Evolutionary conservation across 1,284 basidiomycete genomes (phyloP).

Genomic region (Hymenochaete sp.): DNA sequence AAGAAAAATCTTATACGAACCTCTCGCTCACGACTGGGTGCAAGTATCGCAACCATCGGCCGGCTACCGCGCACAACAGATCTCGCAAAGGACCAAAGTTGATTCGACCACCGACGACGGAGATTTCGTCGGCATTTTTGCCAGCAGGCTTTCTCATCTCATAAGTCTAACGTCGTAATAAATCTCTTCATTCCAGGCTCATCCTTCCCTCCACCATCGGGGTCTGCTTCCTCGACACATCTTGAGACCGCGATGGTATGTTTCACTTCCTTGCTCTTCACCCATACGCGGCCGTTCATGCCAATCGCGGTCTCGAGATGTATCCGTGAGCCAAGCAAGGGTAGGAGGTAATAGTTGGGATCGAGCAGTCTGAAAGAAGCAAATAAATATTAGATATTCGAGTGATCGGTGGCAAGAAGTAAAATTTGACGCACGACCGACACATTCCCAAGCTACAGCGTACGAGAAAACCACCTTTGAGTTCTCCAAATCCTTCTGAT

Average conservation of each 20-base stretch:
- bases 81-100: too few relatives aligned
- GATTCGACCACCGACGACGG: too few relatives aligned
- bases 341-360: slow-evolving; percentile 65
- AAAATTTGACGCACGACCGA: slow-evolving; percentile 49
- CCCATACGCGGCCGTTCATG: slow-evolving; percentile 77
- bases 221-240: slow-evolving; percentile 67
- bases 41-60: too few relatives aligned
- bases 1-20: too few relatives aligned
- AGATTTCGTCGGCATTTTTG: too few relatives aligned
- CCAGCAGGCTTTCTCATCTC: too few relatives aligned
- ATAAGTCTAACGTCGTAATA: too few relatives aligned
- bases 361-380: slow-evolving; percentile 51
- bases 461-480: slow-evolving; percentile 71
- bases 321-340: slow-evolving; percentile 62
- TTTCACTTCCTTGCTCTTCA: slow-evolving; percentile 57
- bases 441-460: slow-evolving; percentile 71
- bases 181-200: slow-evolving; percentile 44
- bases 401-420: background rate
- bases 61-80: too few relatives aligned
- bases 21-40: too few relatives aligned
- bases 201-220: slow-evolving; percentile 52
- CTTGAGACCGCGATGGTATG: slow-evolving; percentile 59
- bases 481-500: slow-evolving; percentile 74
- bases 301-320: slow-evolving; percentile 74
- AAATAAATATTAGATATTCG: slow-evolving; percentile 4